Base-by-base conservation (phyloP, 805 yeast species). In the Starmerella sp. region DNA sequence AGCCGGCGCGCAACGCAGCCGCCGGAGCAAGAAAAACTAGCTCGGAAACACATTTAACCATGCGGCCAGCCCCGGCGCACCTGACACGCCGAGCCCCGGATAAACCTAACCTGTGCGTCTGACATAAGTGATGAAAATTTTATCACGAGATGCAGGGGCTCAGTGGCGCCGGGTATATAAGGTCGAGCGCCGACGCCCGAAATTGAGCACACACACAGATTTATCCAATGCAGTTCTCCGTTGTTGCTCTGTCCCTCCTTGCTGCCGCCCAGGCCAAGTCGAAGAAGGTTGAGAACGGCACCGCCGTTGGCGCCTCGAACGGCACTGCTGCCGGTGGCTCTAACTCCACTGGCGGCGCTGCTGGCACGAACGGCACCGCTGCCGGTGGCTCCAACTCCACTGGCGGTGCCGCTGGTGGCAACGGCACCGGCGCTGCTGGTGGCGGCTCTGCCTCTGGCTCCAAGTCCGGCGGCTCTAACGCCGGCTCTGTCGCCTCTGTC, bases 371-470 rank as follows among this genome's bases (percentile, higher is more conserved):
- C 54, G 37, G 50, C 54, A 41, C 22, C 22, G 22, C 50, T 36
- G 52, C 52, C 17, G 54, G 48, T 32, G n/a, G n/a, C n/a, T n/a
- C n/a, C 22, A 22, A 9, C 43, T 11, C 14, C 38, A 36, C 38
- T 11, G 32, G 32, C 32, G 45, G 28, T 28, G 32, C 10, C 22
- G 45, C 28, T 32, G 35, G n/a, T 31, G 34, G 36, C 13, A 50
- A 44, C 54, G 43, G 45, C 44, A 42, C 54, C 41, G 32, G 53
- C 36, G 50, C 34, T 36, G 43, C 42, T 35, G 67, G 66, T 56
- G 42, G 64, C 49, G 56, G 71, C n/a, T 68, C 53, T 47, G 53
- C 39, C 30, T 46, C 49, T 34, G 49, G 49, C 32, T 32, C 51
- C 48, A 44, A 45, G n/a, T 39, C 43, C 2, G 30, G 46, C 28